Evolutionary conservation across 2,329 filamentous ascomycete genomes (phyloP), one percentile per base, ranked within the genome.

Genomic region (Curvularia sp.): DNA sequence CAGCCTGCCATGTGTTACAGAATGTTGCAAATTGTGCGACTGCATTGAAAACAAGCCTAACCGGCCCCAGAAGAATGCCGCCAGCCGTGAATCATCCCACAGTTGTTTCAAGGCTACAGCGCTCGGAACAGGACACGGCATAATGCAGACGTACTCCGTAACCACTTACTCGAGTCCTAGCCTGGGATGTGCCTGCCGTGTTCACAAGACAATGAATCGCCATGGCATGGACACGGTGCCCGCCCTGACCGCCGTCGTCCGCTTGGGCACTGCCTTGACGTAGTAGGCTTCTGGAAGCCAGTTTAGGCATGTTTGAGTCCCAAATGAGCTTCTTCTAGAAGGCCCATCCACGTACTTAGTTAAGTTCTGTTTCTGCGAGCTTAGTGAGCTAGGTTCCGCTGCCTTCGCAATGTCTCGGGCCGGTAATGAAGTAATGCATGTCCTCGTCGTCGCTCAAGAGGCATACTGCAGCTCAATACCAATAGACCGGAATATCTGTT

Each of bases 391-490:
- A 49, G 49, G 26, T 49, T 56, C 61, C 58, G 52, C 57, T 35
- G 38, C 50, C 47, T 55, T 53, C 43, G 51, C 58, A 48, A 49
- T 57, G 49, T 53, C 48, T 53, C 41, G 30, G 50, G 41, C 53
- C 38, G 61, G 49, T 41, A 20, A 56, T 50, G 49, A 55, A 47
- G 64, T 51, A 46, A 38, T 30, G 44, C 49, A 33, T 53, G 51
- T 46, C 22, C 24, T 20, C 44, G 46, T 73, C 68, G 63, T 68
- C 66, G 64, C 68, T 88, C 81, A 92, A 24, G 89, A 92, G 10
- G 91, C 94, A 78, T 93, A 95, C 73, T 93, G 91, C 44, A 95
- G 82, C 78, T 94, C 91, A 55, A 95, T 77, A 12, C 91, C 91
- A 56, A 95, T 81, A 5, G 86, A 90, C 61, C 89, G 85, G 71